A percentile compares a stretch with the other conserved stretches of the same genome.
These are phyloP conservation scores for Penicillium goetzii DNA, from an alignment of 495 filamentous ascomycete species.

Conservation along the genomic window DNA sequence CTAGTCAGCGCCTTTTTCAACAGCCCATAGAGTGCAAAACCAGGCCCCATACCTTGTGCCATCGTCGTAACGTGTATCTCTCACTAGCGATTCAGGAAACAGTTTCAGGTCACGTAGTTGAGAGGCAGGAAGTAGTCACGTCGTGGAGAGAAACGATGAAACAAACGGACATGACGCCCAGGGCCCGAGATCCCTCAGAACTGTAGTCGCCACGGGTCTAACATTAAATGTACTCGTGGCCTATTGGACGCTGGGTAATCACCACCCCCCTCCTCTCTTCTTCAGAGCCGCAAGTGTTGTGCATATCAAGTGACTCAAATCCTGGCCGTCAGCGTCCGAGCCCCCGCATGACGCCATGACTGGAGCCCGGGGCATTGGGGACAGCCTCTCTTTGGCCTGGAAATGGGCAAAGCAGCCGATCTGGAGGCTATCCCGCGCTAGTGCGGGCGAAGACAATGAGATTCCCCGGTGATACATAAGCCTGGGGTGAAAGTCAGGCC, in stretches of 20 bases:
- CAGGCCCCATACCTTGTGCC: constrained; percentile 23
- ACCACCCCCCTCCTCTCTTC: neutral
- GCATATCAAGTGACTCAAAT: constrained; percentile 37
- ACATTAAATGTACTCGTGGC: constrained; percentile 10
- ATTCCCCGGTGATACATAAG: constrained; percentile 16
- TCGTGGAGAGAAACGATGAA: constrained; percentile 4
- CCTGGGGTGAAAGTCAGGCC: constrained; percentile 9
- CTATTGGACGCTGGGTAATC: constrained; percentile 2
- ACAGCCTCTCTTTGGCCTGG: constrained; percentile 18
- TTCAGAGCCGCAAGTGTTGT: constrained; percentile 26
- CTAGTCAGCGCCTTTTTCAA: constrained; percentile 9
- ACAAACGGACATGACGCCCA: constrained; percentile 1
- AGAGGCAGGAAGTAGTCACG: neutral
- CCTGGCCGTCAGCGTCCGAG: constrained; percentile 20
- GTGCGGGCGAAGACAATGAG: constrained; percentile 5
- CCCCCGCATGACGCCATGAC: constrained; percentile 31
- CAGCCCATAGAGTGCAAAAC: neutral
- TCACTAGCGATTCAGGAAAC: neutral
- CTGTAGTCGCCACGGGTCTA: constrained; percentile 18
- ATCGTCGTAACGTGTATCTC: constrained; percentile 19
- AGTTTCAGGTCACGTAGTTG: constrained; percentile 2
- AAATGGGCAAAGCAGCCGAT: constrained; percentile 25
- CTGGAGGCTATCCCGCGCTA: constrained; percentile 18
- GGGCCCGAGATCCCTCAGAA: neutral
- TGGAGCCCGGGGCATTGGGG: neutral